Base-by-base conservation (phyloP, 441 rosid genomes). In the Erysimum pusillum region DNA sequence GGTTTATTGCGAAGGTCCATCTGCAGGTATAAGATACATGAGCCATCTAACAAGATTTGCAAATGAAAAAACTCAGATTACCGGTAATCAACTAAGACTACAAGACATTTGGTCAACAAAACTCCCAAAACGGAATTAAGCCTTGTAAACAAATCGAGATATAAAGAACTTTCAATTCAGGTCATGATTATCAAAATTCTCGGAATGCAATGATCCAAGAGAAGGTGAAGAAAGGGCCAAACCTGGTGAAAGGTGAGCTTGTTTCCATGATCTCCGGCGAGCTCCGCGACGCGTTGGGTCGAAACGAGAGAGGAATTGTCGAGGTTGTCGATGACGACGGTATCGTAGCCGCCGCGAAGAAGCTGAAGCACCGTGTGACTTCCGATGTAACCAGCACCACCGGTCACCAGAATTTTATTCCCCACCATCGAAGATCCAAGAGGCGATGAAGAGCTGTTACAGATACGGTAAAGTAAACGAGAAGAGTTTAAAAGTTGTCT, bases 361-460 rank as follows among this genome's bases (percentile, higher is more conserved):
- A 95, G 83, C 80, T 92, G 97, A 52, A 92, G 90, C 58, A 92
- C 99, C 3, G 98, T 87, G 86, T 92, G 99, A 73, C 91, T 91
- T 10, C 99, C 99, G 62, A 93, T 95, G 82, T 91, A 95, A 64
- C 99, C 99, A 76, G 99, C 98, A 42, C 98, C 99, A 8, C 99
- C 99, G 71, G 96, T 90, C 35, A 95, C 98, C 69, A 95, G 81
- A 60, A 95, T 79, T n/a, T n/a, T n/a, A 58, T 28, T 85, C 64
- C 46, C 74, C 72, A 82, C 81, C 90, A 86, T 88, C 17, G 62
- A 58, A 63, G 77, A 52, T 73, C 81, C 64, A 44, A 72, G 59
- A 77, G 41, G 39, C 68, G 60, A 58, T 32, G 64, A 59, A 74
- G 72, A 59, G n/a, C n/a, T n/a, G n/a, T n/a, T n/a, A n/a, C n/a